phyloP scores from a whole-genome alignment of 1,284 basidiomycete genomes.

The Trametes versicolor region DNA sequence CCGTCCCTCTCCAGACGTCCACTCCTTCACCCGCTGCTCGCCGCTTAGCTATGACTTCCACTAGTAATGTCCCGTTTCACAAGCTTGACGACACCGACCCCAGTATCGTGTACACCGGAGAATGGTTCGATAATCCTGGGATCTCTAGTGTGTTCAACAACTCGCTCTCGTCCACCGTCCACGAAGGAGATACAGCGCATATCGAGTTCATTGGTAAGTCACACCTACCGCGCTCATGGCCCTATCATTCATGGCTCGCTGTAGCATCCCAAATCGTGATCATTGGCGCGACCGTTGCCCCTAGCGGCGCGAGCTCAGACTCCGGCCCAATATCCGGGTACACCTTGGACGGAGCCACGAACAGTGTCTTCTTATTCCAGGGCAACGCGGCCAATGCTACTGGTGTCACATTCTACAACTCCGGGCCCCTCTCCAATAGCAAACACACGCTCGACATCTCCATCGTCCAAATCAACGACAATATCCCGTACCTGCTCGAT shows the following conservation, averaged over 20 bases:
- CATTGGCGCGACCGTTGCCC: constrained; percentile 32
- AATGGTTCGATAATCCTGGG: constrained; percentile 22
- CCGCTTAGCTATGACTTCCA: constrained; percentile 9
- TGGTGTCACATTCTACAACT: constrained; percentile 31
- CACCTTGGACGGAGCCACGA: constrained; percentile 31
- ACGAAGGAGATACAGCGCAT: constrained; percentile 18
- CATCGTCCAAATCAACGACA: constrained; percentile 16
- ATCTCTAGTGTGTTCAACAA: constrained; percentile 22
- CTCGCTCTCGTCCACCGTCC: constrained; percentile 23
- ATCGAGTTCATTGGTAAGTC: constrained; percentile 27
- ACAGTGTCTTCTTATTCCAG: constrained; percentile 30
- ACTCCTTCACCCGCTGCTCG: neutral
- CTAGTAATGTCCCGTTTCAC: constrained; percentile 15
- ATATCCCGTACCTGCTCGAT: constrained; percentile 27
- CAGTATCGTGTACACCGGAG: constrained; percentile 20
- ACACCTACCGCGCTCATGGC: neutral
- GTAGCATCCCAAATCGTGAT: constrained; percentile 36
- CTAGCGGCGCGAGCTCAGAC: constrained; percentile 8
- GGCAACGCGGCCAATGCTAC: constrained; percentile 26
- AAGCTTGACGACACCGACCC: constrained; percentile 31
- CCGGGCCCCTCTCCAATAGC: constrained; percentile 24
- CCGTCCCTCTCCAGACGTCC: constrained; percentile 3
- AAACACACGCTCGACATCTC: constrained; percentile 35
- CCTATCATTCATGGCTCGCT: neutral
- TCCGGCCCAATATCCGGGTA: constrained; percentile 31